Conservation (phyloP, 1,139 yeast species). For the Yamadazyma atlantica region DNA sequence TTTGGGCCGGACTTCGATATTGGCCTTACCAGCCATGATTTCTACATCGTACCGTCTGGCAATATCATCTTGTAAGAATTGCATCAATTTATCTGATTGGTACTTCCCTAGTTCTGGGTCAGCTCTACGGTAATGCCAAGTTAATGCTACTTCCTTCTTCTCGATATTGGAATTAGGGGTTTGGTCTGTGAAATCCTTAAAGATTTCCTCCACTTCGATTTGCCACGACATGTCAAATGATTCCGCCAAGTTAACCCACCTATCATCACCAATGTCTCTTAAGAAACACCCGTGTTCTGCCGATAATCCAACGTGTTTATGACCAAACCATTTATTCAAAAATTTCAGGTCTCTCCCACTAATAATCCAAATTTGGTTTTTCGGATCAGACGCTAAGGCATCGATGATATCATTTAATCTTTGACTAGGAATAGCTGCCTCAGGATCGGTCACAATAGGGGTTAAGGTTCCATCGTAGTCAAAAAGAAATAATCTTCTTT, state of each 20-base stretch:
- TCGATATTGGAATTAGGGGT: constrained; percentile 93
- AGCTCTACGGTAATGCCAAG: constrained; percentile 96
- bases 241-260: constrained; percentile 86
- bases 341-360: constrained; percentile 94
- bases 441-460: constrained; percentile 94
- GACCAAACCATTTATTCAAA: constrained; percentile 85
- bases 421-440: constrained; percentile 95
- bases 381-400: constrained; percentile 68
- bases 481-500: constrained; percentile 77
- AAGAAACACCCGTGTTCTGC: constrained; percentile 98
- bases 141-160: constrained; percentile 85
- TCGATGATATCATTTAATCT: constrained; percentile 62
- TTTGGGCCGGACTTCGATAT: constrained; percentile 91
- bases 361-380: constrained; percentile 90
- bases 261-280: constrained; percentile 58
- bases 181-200: constrained; percentile 71
- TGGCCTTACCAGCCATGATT: constrained; percentile 93
- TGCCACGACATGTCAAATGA: constrained; percentile 95
- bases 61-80: constrained; percentile 60
- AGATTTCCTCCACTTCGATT: constrained; percentile 68
- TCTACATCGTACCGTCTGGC: constrained; percentile 78
- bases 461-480: constrained; percentile 98
- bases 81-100: constrained; percentile 75
- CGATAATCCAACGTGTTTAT: constrained; percentile 70
- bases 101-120: constrained; percentile 90